Conservation (phyloP, 2,329 filamentous ascomycete species). For the Alternaria sp. region DNA sequence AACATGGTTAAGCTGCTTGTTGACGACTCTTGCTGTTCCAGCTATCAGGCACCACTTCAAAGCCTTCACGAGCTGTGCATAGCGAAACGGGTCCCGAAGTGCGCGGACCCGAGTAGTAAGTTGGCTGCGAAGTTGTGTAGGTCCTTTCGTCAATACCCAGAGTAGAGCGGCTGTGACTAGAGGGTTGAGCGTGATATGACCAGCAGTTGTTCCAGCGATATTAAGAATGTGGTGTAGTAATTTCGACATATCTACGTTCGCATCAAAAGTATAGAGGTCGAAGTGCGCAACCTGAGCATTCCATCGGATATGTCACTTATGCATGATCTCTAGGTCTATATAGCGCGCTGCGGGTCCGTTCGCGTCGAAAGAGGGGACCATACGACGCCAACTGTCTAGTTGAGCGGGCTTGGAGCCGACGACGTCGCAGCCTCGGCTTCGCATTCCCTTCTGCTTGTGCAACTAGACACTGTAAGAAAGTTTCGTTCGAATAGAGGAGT, state of each 20-base stretch:
- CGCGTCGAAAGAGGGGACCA: slow-evolving; percentile 3
- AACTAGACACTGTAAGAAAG: background rate
- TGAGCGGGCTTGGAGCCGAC: background rate
- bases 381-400: background rate
- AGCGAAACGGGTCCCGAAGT: slow-evolving; percentile 31
- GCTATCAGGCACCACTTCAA: slow-evolving; percentile 41
- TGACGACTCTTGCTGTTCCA: slow-evolving; percentile 40
- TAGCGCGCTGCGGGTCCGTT: slow-evolving; percentile 9
- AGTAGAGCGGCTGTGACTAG: slow-evolving; percentile 38
- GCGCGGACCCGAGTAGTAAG: slow-evolving; percentile 24
- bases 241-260: slow-evolving; percentile 22
- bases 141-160: slow-evolving; percentile 40
- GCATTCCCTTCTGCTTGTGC: background rate
- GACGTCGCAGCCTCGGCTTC: slow-evolving; percentile 9
- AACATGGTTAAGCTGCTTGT: slow-evolving; percentile 37
- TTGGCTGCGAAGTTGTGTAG: slow-evolving; percentile 29
- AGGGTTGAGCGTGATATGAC: slow-evolving; percentile 39
- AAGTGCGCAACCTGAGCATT: background rate
- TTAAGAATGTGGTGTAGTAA: slow-evolving; percentile 21
- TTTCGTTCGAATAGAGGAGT: background rate
- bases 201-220: slow-evolving; percentile 28
- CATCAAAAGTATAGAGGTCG: background rate
- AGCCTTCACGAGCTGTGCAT: slow-evolving; percentile 28
- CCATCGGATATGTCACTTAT: background rate
- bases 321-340: background rate